A percentile compares a stretch with the other conserved stretches of the same genome.
Conservation (phyloP, 2,329 filamentous ascomycete genomes). For the Xylaria sp. region DNA sequence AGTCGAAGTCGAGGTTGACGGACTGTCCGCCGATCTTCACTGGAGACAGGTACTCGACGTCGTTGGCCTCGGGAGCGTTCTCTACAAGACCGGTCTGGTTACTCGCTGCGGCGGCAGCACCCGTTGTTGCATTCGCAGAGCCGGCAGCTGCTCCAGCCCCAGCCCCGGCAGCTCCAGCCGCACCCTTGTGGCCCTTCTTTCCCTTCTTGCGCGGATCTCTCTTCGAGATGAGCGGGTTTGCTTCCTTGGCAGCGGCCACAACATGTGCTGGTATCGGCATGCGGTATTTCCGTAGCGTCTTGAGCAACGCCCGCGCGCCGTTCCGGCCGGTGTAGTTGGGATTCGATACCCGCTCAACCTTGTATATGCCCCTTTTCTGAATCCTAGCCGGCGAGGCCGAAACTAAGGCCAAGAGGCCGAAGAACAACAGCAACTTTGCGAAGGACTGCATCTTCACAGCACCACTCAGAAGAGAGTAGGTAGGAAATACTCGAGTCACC, state of each 20-base stretch:
- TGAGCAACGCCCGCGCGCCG: conserved; percentile 35
- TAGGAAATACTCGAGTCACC: conserved; percentile 20
- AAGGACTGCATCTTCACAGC: conserved; percentile 33
- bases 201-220: conserved; percentile 27
- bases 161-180: conserved; percentile 8
- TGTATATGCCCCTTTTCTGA: conserved; percentile 38
- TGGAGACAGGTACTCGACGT: conserved; percentile 38
- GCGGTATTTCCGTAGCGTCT: conserved; percentile 38
- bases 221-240: conserved; percentile 35
- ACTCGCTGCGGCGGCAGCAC: conserved; percentile 10
- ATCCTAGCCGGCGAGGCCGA: conserved; percentile 32
- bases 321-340: conserved; percentile 35
- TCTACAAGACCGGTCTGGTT: conserved; percentile 33
- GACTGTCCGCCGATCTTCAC: conserved; percentile 39
- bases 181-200: conserved; percentile 20
- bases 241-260: conserved; percentile 23
- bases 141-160: conserved; percentile 15
- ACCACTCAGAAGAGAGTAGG: conserved; percentile 8
- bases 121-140: conserved; percentile 9
- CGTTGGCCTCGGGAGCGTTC: conserved; percentile 33
- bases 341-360: conserved; percentile 37
- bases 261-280: conserved; percentile 36
- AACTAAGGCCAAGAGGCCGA: conserved; percentile 33
- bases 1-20: conserved; percentile 40
- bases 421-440: conserved; percentile 31